Percentiles rank a stretch among this genome's conserved stretches.
phyloP scores from a whole-genome alignment of 2,329 filamentous ascomycete species.

The Sarocladium brachiariae region DNA sequence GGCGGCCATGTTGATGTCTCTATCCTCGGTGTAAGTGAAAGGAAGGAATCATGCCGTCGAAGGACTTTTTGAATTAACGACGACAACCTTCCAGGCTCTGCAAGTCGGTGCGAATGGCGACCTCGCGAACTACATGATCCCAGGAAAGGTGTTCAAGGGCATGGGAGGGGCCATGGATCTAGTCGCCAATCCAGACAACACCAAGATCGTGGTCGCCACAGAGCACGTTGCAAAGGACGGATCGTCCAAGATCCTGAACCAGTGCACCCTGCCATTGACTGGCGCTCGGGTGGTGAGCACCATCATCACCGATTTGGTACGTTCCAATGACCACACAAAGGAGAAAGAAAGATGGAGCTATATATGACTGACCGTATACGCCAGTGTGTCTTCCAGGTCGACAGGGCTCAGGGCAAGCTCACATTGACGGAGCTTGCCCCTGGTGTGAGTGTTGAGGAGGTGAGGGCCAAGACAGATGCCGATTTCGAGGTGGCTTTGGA shows the following conservation, averaged over 20 bases:
- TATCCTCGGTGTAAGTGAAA: conserved; percentile 56
- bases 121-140: conserved; percentile 85
- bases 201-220: conserved; percentile 66
- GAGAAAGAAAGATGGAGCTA: no score
- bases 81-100: conserved; percentile 42
- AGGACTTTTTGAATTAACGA: background rate
- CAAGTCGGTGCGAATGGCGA: conserved; percentile 76
- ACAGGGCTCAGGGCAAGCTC: conserved; percentile 52
- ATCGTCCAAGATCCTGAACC: conserved; percentile 57
- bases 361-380: conserved; percentile 11
- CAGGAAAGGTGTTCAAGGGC: conserved; percentile 80
- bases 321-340: no score
- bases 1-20: conserved; percentile 79
- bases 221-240: conserved; percentile 66
- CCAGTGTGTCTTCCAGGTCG: conserved; percentile 64
- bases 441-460: conserved; percentile 60
- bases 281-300: conserved; percentile 62
- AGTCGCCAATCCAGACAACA: conserved; percentile 62
- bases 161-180: conserved; percentile 78
- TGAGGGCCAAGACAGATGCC: conserved; percentile 64
- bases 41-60: background rate
- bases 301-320: conserved; percentile 66
- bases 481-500: conserved; percentile 46
- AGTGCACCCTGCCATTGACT: conserved; percentile 58
- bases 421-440: conserved; percentile 66